Evolutionary conservation across 2,329 filamentous ascomycete species (phyloP).

Genomic region (Ustulina deusta): DNA sequence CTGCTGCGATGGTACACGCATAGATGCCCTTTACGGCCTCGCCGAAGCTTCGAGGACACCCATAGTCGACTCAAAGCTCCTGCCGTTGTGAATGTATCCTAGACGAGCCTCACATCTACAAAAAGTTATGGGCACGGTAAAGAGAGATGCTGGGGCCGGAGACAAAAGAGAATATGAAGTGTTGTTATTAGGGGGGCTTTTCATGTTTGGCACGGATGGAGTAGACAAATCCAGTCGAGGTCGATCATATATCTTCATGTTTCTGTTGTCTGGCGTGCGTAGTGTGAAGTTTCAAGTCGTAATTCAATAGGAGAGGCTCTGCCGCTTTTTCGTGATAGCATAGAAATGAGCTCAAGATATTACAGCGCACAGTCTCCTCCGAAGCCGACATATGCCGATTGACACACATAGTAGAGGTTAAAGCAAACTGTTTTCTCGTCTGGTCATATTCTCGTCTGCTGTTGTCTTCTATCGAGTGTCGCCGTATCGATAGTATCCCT

Average conservation of each 20-base stretch:
- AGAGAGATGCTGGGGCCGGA: slow-evolving; percentile 60
- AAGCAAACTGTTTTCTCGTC: background rate
- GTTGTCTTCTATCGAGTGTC: slow-evolving; percentile 21
- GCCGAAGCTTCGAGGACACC: slow-evolving; percentile 60
- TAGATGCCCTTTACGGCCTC: slow-evolving; percentile 51
- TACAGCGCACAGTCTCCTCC: background rate
- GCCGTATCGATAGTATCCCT: slow-evolving; percentile 3
- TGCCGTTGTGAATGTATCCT: slow-evolving; percentile 61
- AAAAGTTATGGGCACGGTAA: slow-evolving; percentile 68
- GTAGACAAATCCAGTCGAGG: slow-evolving; percentile 64
- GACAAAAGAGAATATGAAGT: slow-evolving; percentile 59
- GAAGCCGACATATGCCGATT: background rate
- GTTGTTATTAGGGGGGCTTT: slow-evolving; percentile 64
- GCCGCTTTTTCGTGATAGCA: slow-evolving; percentile 13
- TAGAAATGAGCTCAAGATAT: background rate
- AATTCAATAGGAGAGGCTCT: slow-evolving; percentile 19
- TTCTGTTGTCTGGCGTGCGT: slow-evolving; percentile 52
- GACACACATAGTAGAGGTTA: background rate
- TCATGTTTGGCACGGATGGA: slow-evolving; percentile 59
- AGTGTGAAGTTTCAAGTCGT: slow-evolving; percentile 46
- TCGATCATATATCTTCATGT: slow-evolving; percentile 69
- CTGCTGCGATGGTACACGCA: slow-evolving; percentile 40
- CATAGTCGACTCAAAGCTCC: slow-evolving; percentile 58
- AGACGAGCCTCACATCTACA: slow-evolving; percentile 65
- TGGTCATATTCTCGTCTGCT: slow-evolving; percentile 15